Conservation (phyloP, 2,329 filamentous ascomycete species). For the Trichoderma guizhouense region DNA sequence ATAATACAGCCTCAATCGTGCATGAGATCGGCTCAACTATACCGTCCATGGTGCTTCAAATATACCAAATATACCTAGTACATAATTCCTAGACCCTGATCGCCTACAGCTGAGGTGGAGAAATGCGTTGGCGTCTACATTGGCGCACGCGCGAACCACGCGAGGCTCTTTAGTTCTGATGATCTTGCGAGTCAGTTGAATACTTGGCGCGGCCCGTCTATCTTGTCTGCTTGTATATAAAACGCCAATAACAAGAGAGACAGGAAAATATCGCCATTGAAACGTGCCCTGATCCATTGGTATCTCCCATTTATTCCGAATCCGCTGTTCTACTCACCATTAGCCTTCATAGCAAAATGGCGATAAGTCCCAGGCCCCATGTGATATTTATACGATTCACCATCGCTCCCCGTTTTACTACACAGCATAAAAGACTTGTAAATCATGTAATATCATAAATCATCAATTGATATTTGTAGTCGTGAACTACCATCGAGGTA, state of each 20-base stretch:
- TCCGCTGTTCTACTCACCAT: background rate
- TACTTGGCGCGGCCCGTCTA: background rate
- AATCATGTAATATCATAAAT: background rate
- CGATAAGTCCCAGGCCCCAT: background rate
- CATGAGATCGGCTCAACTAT: background rate
- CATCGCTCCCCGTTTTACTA: background rate
- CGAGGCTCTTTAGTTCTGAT: background rate
- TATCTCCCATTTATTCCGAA: background rate
- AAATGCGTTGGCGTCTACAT: background rate
- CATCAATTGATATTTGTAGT: background rate
- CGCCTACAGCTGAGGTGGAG: constrained; percentile 1
- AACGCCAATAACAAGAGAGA: background rate
- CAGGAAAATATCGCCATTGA: background rate
- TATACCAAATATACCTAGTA: background rate
- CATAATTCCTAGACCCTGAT: too few species aligned
- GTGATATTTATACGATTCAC: background rate
- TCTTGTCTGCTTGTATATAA: background rate
- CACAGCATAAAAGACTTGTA: background rate
- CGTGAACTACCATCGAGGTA: background rate
- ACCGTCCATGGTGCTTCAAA: background rate
- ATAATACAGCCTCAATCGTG: background rate
- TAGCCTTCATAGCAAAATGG: background rate
- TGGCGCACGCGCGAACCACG: background rate
- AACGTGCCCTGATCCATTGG: background rate
- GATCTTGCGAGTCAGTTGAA: constrained; percentile 6